Percentiles rank a stretch among this genome's conserved stretches.
Conservation (phyloP, 352 stramenopile genomes). For the Globisporangium nagaii region DNA sequence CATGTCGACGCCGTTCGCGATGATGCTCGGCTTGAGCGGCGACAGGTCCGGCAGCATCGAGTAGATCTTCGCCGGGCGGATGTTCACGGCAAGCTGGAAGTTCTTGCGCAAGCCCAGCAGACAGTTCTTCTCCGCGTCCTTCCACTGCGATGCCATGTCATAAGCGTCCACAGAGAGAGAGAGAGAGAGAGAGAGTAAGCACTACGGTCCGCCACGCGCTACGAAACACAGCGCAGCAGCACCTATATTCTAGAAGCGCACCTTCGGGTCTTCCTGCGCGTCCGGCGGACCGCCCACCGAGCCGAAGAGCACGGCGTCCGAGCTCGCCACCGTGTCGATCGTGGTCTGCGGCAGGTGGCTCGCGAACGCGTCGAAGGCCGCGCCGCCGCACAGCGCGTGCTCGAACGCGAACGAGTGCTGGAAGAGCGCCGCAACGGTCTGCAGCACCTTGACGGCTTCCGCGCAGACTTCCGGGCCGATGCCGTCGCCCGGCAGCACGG, state of each 20-base stretch:
- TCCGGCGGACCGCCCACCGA: conserved; percentile 96
- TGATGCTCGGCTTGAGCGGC: conserved; percentile 95
- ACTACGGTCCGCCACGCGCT: too few relatives aligned
- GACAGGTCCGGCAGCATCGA: conserved; percentile 96
- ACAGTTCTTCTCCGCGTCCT: conserved; percentile 92
- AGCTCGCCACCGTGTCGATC: conserved; percentile 88
- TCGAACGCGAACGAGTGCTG: conserved; percentile 92
- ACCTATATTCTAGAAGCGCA: too few relatives aligned
- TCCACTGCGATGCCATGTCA: too few relatives aligned
- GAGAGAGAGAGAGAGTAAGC: too few relatives aligned
- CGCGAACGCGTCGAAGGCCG: conserved; percentile 89
- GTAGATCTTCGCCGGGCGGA: conserved; percentile 97
- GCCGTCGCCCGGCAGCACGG: conserved; percentile 95
- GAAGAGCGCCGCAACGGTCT: conserved; percentile 72
- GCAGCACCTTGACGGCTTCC: conserved; percentile 90
- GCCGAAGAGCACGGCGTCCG: conserved; percentile 93
- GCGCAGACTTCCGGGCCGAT: conserved; percentile 98
- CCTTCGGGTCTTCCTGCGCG: conserved; percentile 79
- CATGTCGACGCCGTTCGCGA: conserved; percentile 95
- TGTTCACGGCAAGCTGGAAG: conserved; percentile 97
- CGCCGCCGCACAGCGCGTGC: conserved; percentile 94
- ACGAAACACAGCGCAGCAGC: too few relatives aligned
- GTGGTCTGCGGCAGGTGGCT: conserved; percentile 93
- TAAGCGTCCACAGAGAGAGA: too few relatives aligned
- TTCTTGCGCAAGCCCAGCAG: conserved; percentile 97